Base-by-base conservation (phyloP, 1,284 basidiomycete genomes). In the Laetiporus sulphureus region DNA sequence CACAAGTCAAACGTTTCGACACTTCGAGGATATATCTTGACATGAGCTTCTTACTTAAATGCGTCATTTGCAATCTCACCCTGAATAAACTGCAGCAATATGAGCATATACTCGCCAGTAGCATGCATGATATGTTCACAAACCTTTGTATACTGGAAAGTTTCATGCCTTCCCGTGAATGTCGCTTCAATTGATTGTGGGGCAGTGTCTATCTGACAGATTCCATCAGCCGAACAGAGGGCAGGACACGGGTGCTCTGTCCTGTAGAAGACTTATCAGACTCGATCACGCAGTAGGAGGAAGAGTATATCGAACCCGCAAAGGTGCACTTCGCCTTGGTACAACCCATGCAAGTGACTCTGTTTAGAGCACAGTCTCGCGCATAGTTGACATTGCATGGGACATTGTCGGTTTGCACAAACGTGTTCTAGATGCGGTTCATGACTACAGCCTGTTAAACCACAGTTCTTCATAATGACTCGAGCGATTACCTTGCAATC, bases 291-390 rank as follows among this genome's bases (percentile, higher is more conserved):
- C n/a, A n/a, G n/a, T n/a, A n/a, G n/a, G n/a, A n/a, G n/a, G n/a
- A n/a, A n/a, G n/a, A n/a, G n/a, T n/a, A n/a, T 40, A 41, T n/a
- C 72, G 24, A 32, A 79, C 76, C 75, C 77, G 64, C 78, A 81
- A 15, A 81, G 64, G 59, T 81, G 78, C n/a, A 68, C 46, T 0
- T 65, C 62, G 13, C 46, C 50, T 0, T 44, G 30, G 3, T 67
- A 50, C 0, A 77, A 55, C 2, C 67, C 75, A 48, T 81, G 79
- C 38, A 81, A 59, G 56, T 81, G 79, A 40, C 77, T 61, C 12
- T 53, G 46, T 30, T 59, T 53, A 4, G 67, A 58, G 44, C 78
- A 81, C 4, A 76, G 56, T 12, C 75, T 64, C 44, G 68, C 71
- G 52, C 78, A 81, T 3, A 80, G 50, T 38, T 71, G 62, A 47